Evolutionary conservation across 768 basidiomycete species (phyloP).

Genomic region (Chalciporus pseudorubinellus): DNA sequence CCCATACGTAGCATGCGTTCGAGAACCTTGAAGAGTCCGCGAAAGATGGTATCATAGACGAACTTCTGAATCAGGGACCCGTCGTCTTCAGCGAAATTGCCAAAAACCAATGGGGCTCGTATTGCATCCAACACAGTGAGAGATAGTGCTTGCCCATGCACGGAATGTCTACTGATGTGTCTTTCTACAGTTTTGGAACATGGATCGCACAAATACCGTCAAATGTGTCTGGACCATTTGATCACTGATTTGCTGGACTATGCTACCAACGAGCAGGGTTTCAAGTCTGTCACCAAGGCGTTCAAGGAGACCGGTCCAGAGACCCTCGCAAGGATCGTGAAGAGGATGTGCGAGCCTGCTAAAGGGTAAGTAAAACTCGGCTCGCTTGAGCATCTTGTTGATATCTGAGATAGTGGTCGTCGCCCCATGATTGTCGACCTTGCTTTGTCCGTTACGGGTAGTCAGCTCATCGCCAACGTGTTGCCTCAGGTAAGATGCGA

Average conservation of each 20-base stretch:
- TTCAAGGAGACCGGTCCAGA: slow-evolving; percentile 82
- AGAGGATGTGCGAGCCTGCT: slow-evolving; percentile 82
- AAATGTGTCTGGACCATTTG: slow-evolving; percentile 76
- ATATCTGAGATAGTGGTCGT: slow-evolving; percentile 48
- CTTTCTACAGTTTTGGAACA: slow-evolving; percentile 69
- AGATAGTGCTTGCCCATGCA: slow-evolving; percentile 5
- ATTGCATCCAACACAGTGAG: slow-evolving; percentile 84
- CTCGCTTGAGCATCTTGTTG: background rate
- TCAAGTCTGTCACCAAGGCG: slow-evolving; percentile 83
- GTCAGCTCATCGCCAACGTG: slow-evolving; percentile 81
- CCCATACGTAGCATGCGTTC: slow-evolving; percentile 62
- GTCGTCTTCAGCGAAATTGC: slow-evolving; percentile 70
- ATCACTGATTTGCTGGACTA: slow-evolving; percentile 75
- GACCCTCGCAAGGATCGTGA: slow-evolving; percentile 69
- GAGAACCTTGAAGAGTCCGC: slow-evolving; percentile 82
- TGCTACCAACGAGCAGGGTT: slow-evolving; percentile 81
- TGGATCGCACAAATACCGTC: slow-evolving; percentile 70
- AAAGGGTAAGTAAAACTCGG: slow-evolving; percentile 52
- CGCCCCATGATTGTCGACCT: slow-evolving; percentile 86
- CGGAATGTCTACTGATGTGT: slow-evolving; percentile 2
- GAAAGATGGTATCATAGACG: slow-evolving; percentile 82
- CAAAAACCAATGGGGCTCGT: slow-evolving; percentile 88
- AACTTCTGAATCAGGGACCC: slow-evolving; percentile 72
- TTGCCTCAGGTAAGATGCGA: slow-evolving; percentile 60
- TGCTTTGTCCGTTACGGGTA: slow-evolving; percentile 79